Evolutionary conservation across 257 asterid genomes (phyloP), one percentile per base, ranked within the genome.

Genomic region (Coffea eugenioides): DNA sequence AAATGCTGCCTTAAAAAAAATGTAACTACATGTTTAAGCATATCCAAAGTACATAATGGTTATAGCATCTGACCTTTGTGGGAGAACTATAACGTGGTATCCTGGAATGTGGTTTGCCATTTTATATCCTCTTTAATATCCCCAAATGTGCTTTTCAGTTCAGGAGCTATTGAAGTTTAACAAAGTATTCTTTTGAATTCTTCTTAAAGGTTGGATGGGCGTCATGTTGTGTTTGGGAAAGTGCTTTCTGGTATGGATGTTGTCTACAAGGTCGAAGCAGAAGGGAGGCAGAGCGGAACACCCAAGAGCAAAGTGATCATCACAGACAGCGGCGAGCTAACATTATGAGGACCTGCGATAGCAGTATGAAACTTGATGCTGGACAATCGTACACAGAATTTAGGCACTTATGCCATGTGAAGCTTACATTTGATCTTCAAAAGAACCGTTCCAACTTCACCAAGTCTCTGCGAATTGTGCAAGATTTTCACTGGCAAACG

Each of bases 221-320:
- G 71, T 39, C 98, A 94, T 69, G 98, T 94, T 7, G 98, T 94
- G 86, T 94, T 94, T 59, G 98, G 98, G 52, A 87, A 93, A 86
- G 98, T 94, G 83, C 75, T 94, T 23, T 90, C 95, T 0, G 98
- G 98, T 16, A 93, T 94, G 98, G 97, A 94, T 69, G 91, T 94
- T 41, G 92, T 94, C 68, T 69, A 64, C 85, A 90, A 86, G 85
- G 84, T 94, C 51, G 98, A 94, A 87, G 89, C 89, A 27, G 81
- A 89, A 81, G 97, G 98, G 59, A 73, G 83, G 15, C 85, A 87
- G 84, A 85, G 86, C 54, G 97, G 97, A 76, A 75, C 79, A 10
- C 98, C 97, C 41, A 90, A 83, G 84, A 84, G 80, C 83, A 84
- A 75, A 65, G 97, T 93, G 66, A 64, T 66, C 52, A 88, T 94